Base-by-base conservation (phyloP, 225 moss, liverwort and hornwort species). In the Physcomitrium patens region DNA sequence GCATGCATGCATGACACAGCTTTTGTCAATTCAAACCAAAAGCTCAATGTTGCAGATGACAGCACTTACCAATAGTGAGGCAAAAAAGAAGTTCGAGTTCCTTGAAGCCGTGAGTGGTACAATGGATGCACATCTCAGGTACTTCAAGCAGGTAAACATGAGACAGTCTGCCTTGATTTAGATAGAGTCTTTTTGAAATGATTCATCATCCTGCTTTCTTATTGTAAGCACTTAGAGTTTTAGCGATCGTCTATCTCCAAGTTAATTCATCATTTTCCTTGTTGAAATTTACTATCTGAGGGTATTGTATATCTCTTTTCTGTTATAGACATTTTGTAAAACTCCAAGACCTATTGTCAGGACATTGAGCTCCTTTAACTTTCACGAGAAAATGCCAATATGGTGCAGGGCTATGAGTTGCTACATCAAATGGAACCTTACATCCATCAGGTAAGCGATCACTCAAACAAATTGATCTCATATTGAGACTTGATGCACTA, bases 341-440 rank as follows among this genome's bases (percentile, higher is more conserved):
- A 78, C 31, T 24, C 46, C 46, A 48, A 71, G 49, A 74, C 70
- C 24, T 24, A 10, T 24, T 47, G 27, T 77, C 50, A 22, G 49
- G 18, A 47, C n/a, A 26, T n/a, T 43, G n/a, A 60, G 58, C 6
- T 56, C 41, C 31, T 26, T 70, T 60, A 60, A 51, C 64, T 65
- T 17, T 45, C 64, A 12, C 41, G 53, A 24, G 63, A 63, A 58
- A 47, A 26, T 72, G 27, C 65, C 55, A 14, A 66, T 73, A 51
- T 77, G 71, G 37, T 83, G 83, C 78, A 96, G 83, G 96, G 96
- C 19, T 96, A 96, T 71, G 92, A 96, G 77, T 78, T 96, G 72
- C 80, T 96, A 15, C 96, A 96, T 77, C 94, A 96, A 77, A 96
- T 96, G 96, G 96, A 96, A 78, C 96, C 96, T 7, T 96, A 96